phyloP scores from a whole-genome alignment of 805 yeast species.

The Zygoascus biomembranicola region DNA sequence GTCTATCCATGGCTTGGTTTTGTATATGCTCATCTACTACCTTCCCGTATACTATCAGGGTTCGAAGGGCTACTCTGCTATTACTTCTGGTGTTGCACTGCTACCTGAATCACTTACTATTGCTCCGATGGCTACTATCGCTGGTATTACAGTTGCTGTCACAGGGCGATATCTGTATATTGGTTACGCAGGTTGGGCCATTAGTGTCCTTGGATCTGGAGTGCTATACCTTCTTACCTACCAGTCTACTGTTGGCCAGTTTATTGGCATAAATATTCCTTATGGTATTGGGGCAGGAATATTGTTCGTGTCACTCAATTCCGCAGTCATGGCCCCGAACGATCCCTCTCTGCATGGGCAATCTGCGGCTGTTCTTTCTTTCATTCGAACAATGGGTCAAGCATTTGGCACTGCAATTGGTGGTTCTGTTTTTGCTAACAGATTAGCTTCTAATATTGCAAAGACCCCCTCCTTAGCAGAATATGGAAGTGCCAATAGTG shows the following conservation, averaged over 20 bases:
- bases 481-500: conserved; percentile 9
- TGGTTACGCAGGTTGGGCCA: conserved; percentile 30
- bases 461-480: conserved; percentile 3
- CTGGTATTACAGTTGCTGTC: conserved; percentile 34
- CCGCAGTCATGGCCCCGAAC: conserved; percentile 24
- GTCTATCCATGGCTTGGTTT: conserved; percentile 40
- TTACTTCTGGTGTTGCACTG: conserved; percentile 34
- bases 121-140: conserved; percentile 29
- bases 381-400: conserved; percentile 24
- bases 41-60: conserved; percentile 42
- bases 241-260: conserved; percentile 25
- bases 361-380: conserved; percentile 26
- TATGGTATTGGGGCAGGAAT: conserved; percentile 42
- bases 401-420: conserved; percentile 28
- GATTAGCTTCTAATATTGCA: conserved; percentile 2
- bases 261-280: conserved; percentile 38
- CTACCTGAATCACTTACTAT: conserved; percentile 38
- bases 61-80: conserved; percentile 33
- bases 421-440: conserved; percentile 25
- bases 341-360: conserved; percentile 21
- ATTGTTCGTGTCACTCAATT: conserved; percentile 34
- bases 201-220: conserved; percentile 39
- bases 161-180: conserved; percentile 36
- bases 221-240: conserved; percentile 30
- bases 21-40: conserved; percentile 38